phyloP scores from a whole-genome alignment of 108 stramenopile species.

The Parmales sp. region DNA sequence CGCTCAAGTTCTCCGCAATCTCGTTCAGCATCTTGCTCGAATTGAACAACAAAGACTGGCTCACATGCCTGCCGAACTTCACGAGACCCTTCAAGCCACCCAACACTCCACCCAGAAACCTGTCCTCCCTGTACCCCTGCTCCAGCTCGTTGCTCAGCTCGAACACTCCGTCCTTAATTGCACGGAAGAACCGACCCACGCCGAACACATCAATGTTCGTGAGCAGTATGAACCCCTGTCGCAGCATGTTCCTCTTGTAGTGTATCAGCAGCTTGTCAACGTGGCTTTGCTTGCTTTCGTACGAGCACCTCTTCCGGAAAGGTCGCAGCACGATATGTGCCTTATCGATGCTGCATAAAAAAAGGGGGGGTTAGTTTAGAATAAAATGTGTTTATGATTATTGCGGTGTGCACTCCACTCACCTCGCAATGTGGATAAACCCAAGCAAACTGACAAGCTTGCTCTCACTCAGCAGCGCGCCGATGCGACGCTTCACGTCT shows the following conservation, averaged over 20 bases:
- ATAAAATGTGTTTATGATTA: constrained; percentile 27
- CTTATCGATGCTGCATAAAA: constrained; percentile 9
- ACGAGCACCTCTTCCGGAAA: constrained; percentile 35
- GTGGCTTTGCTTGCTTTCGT: constrained; percentile 44
- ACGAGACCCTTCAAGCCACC: not conserved
- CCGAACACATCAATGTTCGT: not conserved
- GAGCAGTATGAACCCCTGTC: not conserved
- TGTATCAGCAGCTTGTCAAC: constrained; percentile 34
- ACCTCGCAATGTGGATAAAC: not conserved
- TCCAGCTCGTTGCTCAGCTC: not conserved
- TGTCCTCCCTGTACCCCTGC: not conserved
- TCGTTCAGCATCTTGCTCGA: not conserved
- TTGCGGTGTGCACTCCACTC: constrained; percentile 26
- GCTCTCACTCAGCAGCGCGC: not conserved
- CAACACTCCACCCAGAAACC: not conserved
- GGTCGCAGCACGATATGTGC: constrained; percentile 21
- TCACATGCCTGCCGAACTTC: not conserved
- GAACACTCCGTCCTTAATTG: not conserved
- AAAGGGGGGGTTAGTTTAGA: constrained; percentile 8
- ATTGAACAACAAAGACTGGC: not conserved
- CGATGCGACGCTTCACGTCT: too few relatives aligned
- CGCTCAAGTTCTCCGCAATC: not conserved
- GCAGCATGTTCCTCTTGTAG: constrained; percentile 14
- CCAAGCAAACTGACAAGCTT: not conserved
- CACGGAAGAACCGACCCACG: not conserved